A percentile compares a stretch with the other conserved stretches of the same genome.
Evolutionary conservation across 2,329 filamentous ascomycete species (phyloP).

Genomic region (Aaosphaeria arxii): DNA sequence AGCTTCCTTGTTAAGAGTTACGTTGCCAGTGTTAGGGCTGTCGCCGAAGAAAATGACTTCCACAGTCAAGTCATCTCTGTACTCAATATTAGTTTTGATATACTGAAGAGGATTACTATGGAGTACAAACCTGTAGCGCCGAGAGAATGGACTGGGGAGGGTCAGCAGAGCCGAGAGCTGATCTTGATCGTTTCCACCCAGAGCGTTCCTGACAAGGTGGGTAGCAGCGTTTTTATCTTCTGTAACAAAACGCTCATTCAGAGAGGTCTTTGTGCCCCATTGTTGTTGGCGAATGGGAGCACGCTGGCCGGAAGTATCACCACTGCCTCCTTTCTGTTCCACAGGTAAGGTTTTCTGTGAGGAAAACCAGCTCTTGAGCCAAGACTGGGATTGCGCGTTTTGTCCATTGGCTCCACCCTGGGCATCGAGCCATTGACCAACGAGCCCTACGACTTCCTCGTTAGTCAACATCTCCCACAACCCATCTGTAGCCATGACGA

Average conservation of each 20-base stretch:
- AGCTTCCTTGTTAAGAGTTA: conserved; percentile 83
- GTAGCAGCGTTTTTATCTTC: conserved; percentile 96
- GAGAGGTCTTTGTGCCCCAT: conserved; percentile 76
- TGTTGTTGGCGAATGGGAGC: conserved; percentile 86
- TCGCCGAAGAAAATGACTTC: conserved; percentile 99
- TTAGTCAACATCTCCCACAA: conserved; percentile 99
- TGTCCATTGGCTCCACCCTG: conserved; percentile 50
- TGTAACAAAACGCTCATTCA: conserved; percentile 82
- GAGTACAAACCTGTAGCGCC: conserved; percentile 73
- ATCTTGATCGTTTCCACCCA: conserved; percentile 89
- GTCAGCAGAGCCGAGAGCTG: conserved; percentile 91
- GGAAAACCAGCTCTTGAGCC: conserved; percentile 69
- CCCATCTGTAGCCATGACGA: conserved; percentile 94
- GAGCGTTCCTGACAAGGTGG: conserved; percentile 89
- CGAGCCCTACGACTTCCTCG: conserved; percentile 93
- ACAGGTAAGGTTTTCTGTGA: conserved; percentile 66
- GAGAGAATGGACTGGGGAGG: conserved; percentile 83
- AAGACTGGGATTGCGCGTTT: conserved; percentile 50
- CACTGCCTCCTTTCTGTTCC: conserved; percentile 56
- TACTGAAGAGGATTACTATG: background rate
- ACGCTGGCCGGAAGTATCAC: conserved; percentile 65
- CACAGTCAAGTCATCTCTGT: conserved; percentile 89
- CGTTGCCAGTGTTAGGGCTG: conserved; percentile 69
- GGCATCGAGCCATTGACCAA: conserved; percentile 93
- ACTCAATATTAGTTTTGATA: conserved; percentile 10